A percentile compares a stretch with the other conserved stretches of the same genome.
These are phyloP conservation scores for Amphicarpaea edgeworthii DNA, from an alignment of 306 rosid species.

Conservation along the genomic window DNA sequence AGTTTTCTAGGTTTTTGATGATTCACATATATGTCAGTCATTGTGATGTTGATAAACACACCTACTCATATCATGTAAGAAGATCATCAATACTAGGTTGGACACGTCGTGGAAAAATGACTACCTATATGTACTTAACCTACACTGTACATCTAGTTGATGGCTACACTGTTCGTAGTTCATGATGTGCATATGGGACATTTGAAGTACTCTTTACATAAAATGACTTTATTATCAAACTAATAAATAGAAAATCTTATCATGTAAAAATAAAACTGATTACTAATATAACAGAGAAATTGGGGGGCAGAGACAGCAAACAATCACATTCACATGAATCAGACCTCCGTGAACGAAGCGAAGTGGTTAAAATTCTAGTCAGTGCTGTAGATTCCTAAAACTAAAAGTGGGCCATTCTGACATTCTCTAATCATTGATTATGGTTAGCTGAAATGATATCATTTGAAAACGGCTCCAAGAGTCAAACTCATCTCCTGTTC, in stretches of 20 bases:
- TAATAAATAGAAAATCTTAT: no score
- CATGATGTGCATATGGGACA: neutral
- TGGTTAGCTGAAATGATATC: neutral
- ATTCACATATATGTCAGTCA: neutral
- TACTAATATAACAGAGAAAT: no score
- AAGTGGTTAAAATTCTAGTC: slow-evolving; percentile 2
- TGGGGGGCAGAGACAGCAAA: neutral
- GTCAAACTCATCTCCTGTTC: slow-evolving; percentile 1
- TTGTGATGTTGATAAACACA: neutral
- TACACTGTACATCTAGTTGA: neutral
- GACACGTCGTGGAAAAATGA: neutral
- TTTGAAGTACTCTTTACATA: neutral
- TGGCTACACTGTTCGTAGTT: neutral
- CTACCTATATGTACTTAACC: neutral
- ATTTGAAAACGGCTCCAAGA: slow-evolving; percentile 1
- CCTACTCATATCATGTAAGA: neutral
- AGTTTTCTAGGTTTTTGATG: neutral
- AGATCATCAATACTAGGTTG: neutral
- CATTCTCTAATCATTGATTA: slow-evolving; percentile 17
- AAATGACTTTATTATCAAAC: no score
- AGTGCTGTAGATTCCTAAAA: slow-evolving; percentile 9
- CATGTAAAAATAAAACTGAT: no score
- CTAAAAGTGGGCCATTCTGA: slow-evolving; percentile 22
- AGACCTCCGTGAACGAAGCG: slow-evolving; percentile 2
- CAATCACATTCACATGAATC: slow-evolving; percentile 1